These are phyloP conservation scores for Zygosaccharomyces bisporus DNA, from an alignment of 805 yeast species.

Conservation along the genomic window DNA sequence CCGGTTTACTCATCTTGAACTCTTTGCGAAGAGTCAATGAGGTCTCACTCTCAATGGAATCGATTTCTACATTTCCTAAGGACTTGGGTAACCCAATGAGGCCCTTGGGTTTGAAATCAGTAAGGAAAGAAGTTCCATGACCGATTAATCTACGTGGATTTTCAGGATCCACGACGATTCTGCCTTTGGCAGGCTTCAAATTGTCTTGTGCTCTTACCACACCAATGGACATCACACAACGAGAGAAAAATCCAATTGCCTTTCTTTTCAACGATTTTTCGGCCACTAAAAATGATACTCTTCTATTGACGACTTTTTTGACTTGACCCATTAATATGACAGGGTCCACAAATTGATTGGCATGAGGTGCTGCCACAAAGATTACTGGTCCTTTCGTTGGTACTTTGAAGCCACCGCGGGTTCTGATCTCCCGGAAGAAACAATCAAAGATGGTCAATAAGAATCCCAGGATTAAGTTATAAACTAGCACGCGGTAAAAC, in stretches of 20 bases:
- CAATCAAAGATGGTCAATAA: constrained; percentile 50
- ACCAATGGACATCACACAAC: constrained; percentile 78
- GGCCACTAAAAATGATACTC: constrained; percentile 81
- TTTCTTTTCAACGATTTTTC: constrained; percentile 63
- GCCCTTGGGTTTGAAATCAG: constrained; percentile 59
- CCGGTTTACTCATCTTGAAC: constrained; percentile 51
- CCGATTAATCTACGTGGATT: constrained; percentile 61
- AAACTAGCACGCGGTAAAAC: constrained; percentile 39
- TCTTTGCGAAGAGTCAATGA: constrained; percentile 66
- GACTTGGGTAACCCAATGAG: constrained; percentile 73
- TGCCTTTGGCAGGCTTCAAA: constrained; percentile 63
- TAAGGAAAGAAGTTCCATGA: constrained; percentile 59
- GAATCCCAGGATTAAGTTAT: constrained; percentile 52
- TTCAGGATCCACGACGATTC: constrained; percentile 49
- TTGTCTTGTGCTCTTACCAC: constrained; percentile 91
- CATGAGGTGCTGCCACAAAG: constrained; percentile 96
- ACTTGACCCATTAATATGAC: constrained; percentile 81
- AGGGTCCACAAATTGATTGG: constrained; percentile 84
- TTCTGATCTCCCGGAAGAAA: constrained; percentile 84
- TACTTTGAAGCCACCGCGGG: constrained; percentile 77
- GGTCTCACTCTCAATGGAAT: constrained; percentile 65
- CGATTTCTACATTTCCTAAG: constrained; percentile 70
- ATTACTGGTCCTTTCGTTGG: constrained; percentile 78
- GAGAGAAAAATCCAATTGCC: constrained; percentile 72
- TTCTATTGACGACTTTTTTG: constrained; percentile 57